Evolutionary conservation across 192 early-diverging fungal species (phyloP).

Genomic region (Linnemannia hyalina): DNA sequence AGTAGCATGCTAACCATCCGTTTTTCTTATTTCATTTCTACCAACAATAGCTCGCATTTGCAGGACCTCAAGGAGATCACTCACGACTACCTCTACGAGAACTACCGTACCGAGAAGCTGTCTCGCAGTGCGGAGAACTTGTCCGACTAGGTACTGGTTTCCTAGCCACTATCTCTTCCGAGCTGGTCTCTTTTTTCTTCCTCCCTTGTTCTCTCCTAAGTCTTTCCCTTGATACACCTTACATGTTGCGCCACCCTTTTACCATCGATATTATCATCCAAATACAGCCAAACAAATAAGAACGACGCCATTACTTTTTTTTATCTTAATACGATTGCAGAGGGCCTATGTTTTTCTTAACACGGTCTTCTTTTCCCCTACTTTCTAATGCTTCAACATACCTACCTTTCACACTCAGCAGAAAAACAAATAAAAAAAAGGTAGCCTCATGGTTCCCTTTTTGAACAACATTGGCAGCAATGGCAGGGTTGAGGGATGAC

Average conservation of each 20-base stretch:
- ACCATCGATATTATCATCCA: background rate
- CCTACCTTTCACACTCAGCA: background rate
- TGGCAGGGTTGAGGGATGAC: no score
- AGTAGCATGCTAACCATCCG: background rate
- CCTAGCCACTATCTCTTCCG: background rate
- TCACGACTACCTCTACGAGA: conserved; percentile 94
- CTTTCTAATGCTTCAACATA: background rate
- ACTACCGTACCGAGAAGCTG: conserved; percentile 95
- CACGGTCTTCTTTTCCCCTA: background rate
- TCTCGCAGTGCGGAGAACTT: conserved; percentile 56
- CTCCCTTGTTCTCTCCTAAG: background rate
- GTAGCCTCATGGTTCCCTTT: background rate
- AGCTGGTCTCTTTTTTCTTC: background rate
- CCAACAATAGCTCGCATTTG: conserved; percentile 86
- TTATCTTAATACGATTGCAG: background rate
- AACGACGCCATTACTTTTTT: background rate
- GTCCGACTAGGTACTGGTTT: conserved; percentile 54
- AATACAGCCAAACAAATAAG: conserved; percentile 4
- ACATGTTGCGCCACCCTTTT: background rate
- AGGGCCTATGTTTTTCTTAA: background rate
- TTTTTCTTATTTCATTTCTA: background rate
- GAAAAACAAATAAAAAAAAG: background rate
- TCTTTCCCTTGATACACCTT: conserved; percentile 9
- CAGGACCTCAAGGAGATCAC: conserved; percentile 98
- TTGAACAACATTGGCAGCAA: background rate